Evolutionary conservation across 768 basidiomycete genomes (phyloP).

Genomic region (Leccinellum albellum): DNA sequence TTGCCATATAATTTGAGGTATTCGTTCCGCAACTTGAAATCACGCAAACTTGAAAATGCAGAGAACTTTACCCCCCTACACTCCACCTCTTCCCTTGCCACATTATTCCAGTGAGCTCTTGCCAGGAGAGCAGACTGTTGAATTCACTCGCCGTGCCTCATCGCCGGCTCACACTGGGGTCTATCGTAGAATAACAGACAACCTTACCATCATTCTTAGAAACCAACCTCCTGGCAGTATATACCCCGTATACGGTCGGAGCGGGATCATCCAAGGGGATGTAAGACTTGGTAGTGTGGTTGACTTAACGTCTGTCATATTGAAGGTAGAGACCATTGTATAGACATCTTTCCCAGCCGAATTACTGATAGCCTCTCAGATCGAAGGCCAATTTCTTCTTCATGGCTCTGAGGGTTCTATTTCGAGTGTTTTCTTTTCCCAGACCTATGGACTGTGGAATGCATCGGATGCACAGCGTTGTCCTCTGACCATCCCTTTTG

Average conservation of each 20-base stretch:
- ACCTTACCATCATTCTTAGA: slow-evolving; percentile 22
- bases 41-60: slow-evolving; percentile 8
- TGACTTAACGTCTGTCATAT: slow-evolving; percentile 15
- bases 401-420: slow-evolving; percentile 10
- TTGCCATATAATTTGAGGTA: not conserved
- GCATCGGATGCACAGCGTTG: slow-evolving; percentile 17
- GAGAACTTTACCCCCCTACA: slow-evolving; percentile 45
- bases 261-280: slow-evolving; percentile 23
- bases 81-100: slow-evolving; percentile 50
- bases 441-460: slow-evolving; percentile 18
- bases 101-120: slow-evolving; percentile 50
- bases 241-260: slow-evolving; percentile 19
- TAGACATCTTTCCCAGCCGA: not conserved
- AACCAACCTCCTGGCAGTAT: slow-evolving; percentile 22
- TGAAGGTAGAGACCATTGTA: slow-evolving; percentile 19
- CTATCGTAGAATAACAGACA: slow-evolving; percentile 30
- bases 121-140: slow-evolving; percentile 48
- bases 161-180: slow-evolving; percentile 11
- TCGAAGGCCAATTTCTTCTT: slow-evolving; percentile 25
- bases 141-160: slow-evolving; percentile 34
- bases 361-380: slow-evolving; percentile 8
- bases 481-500: slow-evolving; percentile 41
- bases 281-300: slow-evolving; percentile 12
- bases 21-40: not conserved
- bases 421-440: slow-evolving; percentile 16